Conservation (phyloP, 2,329 filamentous ascomycete genomes). For the Aureobasidium sp. region DNA sequence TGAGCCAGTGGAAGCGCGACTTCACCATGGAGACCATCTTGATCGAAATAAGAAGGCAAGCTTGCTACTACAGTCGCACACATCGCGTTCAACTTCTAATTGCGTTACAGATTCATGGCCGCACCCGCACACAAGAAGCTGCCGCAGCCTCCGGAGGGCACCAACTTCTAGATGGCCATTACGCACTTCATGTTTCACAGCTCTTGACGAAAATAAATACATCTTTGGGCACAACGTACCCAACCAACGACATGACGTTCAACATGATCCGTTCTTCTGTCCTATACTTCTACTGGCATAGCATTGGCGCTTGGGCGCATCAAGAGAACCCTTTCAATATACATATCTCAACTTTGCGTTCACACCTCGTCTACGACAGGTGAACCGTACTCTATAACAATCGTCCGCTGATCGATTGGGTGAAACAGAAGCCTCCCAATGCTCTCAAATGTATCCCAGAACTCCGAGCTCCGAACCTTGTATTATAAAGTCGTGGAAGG, state of each 20-base stretch:
- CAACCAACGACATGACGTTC: conserved; percentile 11
- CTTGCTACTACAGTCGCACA: background rate
- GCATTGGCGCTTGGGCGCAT: conserved; percentile 13
- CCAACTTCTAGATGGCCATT: conserved; percentile 37
- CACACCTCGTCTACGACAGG: background rate
- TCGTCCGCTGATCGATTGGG: background rate
- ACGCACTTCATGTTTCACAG: background rate
- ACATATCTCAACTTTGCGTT: background rate
- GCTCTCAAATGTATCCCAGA: background rate
- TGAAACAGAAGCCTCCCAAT: background rate
- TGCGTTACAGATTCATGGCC: conserved; percentile 71
- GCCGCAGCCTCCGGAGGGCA: conserved; percentile 83
- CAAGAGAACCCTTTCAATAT: background rate
- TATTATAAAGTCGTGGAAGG: background rate
- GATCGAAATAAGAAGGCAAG: conserved; percentile 73
- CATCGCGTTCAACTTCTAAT: background rate
- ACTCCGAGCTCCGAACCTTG: background rate
- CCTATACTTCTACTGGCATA: conserved; percentile 1
- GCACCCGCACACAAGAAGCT: conserved; percentile 88
- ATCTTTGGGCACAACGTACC: background rate
- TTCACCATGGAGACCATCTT: conserved; percentile 94
- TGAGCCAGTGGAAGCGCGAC: conserved; percentile 84
- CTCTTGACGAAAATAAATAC: conserved; percentile 3
- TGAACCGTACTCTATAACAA: background rate
- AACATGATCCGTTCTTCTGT: background rate